These are phyloP conservation scores for Zhuliangozyma blackwelliae DNA, from an alignment of 1,139 yeast genomes.

Conservation along the genomic window DNA sequence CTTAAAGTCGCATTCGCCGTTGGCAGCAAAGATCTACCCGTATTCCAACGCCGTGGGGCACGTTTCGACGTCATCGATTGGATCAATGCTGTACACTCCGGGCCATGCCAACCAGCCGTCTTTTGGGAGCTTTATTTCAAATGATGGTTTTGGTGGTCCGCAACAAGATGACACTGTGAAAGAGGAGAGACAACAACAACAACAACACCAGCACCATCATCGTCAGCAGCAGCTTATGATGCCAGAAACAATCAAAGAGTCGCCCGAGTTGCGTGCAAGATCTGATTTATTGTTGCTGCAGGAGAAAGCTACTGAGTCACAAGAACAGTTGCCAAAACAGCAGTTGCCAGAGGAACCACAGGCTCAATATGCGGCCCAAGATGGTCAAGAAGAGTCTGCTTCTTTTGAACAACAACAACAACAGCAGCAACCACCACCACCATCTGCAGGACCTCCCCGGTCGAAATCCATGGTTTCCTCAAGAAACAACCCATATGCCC, in stretches of 20 bases:
- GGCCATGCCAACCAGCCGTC: conserved; percentile 18
- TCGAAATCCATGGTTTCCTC: conserved; percentile 9
- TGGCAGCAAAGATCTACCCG: conserved; percentile 4
- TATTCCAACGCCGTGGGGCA: conserved; percentile 6
- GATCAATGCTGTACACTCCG: conserved; percentile 3
- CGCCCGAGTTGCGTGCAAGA: conserved; percentile 10
- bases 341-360: no score
- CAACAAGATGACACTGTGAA: neutral
- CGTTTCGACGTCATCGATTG: conserved; percentile 10
- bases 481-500: conserved; percentile 40
- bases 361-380: no score
- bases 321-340: no score
- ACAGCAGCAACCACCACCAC: conserved; percentile 4
- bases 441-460: conserved; percentile 6
- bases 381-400: no score
- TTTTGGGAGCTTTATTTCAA: conserved; percentile 21
- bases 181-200: no score
- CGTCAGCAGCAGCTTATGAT: conserved; percentile 10
- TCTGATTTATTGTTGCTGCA: neutral
- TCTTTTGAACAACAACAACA: neutral
- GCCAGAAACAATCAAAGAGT: conserved; percentile 14
- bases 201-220: no score
- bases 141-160: conserved; percentile 15
- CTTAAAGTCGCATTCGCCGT: conserved; percentile 5
- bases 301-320: neutral